Percentiles rank a stretch among this genome's conserved stretches.
Evolutionary conservation across 257 asterid species (phyloP).

Genomic region (Solanum lycopersicoides): DNA sequence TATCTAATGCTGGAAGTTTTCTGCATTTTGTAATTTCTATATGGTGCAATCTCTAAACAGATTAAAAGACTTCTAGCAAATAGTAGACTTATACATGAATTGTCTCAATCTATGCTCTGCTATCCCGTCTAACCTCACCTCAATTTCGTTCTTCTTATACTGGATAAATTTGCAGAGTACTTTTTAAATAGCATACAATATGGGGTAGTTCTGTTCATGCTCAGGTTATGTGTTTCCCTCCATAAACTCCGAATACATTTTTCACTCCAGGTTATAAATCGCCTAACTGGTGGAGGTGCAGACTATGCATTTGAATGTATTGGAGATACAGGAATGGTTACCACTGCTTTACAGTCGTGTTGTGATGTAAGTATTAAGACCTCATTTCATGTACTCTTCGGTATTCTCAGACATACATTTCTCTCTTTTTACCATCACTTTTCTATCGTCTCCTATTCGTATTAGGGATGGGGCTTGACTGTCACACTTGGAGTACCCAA

Average conservation of each 20-base stretch:
- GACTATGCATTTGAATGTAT: conserved; percentile 93
- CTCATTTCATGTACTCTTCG: background rate
- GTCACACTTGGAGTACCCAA: conserved; percentile 94
- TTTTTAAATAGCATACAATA: background rate
- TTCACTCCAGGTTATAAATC: conserved; percentile 53
- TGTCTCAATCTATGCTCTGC: background rate
- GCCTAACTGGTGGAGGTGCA: conserved; percentile 80
- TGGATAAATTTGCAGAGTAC: background rate
- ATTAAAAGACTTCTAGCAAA: background rate
- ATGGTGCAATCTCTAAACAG: background rate
- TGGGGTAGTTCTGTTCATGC: background rate
- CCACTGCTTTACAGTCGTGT: conserved; percentile 85
- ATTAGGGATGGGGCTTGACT: conserved; percentile 92
- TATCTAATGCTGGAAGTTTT: background rate
- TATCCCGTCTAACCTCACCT: background rate
- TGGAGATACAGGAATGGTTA: conserved; percentile 71
- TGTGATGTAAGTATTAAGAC: conserved; percentile 41
- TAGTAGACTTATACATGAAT: background rate
- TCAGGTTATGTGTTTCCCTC: background rate
- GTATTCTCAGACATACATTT: background rate
- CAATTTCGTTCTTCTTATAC: background rate
- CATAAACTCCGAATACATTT: background rate
- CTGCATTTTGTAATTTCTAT: background rate
- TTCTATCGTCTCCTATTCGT: background rate
- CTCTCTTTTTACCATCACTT: background rate